phyloP scores from a whole-genome alignment of 2,329 filamentous ascomycete species.

The Ilyonectria robusta region DNA sequence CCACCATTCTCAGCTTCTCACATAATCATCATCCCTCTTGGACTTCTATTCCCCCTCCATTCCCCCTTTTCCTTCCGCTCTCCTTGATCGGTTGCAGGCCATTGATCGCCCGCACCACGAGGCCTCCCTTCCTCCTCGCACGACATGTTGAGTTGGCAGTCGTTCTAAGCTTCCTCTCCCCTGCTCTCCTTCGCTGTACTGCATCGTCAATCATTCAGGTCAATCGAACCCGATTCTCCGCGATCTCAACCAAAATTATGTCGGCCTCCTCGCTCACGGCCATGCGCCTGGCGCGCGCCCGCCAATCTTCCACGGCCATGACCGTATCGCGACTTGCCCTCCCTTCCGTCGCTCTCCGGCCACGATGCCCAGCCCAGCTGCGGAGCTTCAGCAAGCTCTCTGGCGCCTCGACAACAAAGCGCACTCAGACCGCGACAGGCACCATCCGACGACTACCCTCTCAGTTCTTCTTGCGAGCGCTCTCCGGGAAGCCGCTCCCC shows the following conservation, averaged over 20 bases:
- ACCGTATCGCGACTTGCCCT: constrained; percentile 34
- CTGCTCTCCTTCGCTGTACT: not conserved
- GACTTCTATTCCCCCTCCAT: constrained; percentile 3
- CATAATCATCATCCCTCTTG: constrained; percentile 6
- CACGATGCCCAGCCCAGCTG: constrained; percentile 29
- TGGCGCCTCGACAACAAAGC: constrained; percentile 32
- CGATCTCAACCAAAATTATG: constrained; percentile 33
- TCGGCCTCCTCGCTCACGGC: constrained; percentile 42
- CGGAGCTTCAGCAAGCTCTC: constrained; percentile 43
- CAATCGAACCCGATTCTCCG: constrained; percentile 6
- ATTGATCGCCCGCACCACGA: constrained; percentile 28
- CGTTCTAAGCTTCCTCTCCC: constrained; percentile 18
- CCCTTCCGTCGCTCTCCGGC: constrained; percentile 31
- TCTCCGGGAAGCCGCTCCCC: constrained; percentile 69
- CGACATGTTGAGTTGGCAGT: constrained; percentile 31
- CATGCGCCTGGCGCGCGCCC: constrained; percentile 42
- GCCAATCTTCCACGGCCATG: constrained; percentile 28
- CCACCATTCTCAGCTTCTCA: not conserved
- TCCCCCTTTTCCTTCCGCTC: not conserved
- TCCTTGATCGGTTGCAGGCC: not conserved
- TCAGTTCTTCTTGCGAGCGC: constrained; percentile 52
- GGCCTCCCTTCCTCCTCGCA: constrained; percentile 7
- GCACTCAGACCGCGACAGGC: constrained; percentile 18
- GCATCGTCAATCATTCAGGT: constrained; percentile 21
- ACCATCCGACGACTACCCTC: constrained; percentile 34